Conservation (phyloP, 345 rosid genomes). For the Heritiera fomes region DNA sequence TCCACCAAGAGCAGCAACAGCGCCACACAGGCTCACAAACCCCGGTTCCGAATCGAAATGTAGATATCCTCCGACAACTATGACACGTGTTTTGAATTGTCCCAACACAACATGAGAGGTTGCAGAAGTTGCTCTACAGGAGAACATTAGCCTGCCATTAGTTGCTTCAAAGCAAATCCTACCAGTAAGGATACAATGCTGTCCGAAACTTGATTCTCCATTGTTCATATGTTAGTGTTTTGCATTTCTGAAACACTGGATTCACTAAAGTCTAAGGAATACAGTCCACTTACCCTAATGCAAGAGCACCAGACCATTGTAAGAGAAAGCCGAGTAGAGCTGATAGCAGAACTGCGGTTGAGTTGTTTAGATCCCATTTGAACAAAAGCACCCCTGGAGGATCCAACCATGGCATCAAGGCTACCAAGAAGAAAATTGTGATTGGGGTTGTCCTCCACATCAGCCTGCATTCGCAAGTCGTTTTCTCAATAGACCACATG, state of each 20-base stretch:
- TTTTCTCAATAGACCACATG: not conserved
- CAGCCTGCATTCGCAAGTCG: slow-evolving; percentile 45
- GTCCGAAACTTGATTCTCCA: not conserved
- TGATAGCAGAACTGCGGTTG: slow-evolving; percentile 62
- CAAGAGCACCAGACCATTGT: slow-evolving; percentile 97
- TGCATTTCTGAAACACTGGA: too few species aligned
- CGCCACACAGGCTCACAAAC: slow-evolving; percentile 75
- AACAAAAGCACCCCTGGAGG: slow-evolving; percentile 83
- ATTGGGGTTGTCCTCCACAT: slow-evolving; percentile 99
- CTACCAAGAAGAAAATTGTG: slow-evolving; percentile 76
- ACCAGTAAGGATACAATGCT: not conserved
- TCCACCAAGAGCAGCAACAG: slow-evolving; percentile 68
- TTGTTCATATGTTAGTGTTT: too few species aligned
- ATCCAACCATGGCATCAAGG: slow-evolving; percentile 92
- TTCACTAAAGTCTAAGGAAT: too few species aligned
- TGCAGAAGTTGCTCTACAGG: slow-evolving; percentile 87
- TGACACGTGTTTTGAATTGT: slow-evolving; percentile 90
- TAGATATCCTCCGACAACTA: slow-evolving; percentile 77
- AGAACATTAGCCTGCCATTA: not conserved
- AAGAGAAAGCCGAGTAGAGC: slow-evolving; percentile 92
- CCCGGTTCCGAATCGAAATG: slow-evolving; percentile 79
- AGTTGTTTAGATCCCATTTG: slow-evolving; percentile 73
- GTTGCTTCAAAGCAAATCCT: not conserved
- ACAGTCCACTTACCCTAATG: slow-evolving; percentile 65
- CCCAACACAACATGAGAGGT: slow-evolving; percentile 95